phyloP scores from a whole-genome alignment of 2,329 filamentous ascomycete genomes.

The Sclerotinia minor region DNA sequence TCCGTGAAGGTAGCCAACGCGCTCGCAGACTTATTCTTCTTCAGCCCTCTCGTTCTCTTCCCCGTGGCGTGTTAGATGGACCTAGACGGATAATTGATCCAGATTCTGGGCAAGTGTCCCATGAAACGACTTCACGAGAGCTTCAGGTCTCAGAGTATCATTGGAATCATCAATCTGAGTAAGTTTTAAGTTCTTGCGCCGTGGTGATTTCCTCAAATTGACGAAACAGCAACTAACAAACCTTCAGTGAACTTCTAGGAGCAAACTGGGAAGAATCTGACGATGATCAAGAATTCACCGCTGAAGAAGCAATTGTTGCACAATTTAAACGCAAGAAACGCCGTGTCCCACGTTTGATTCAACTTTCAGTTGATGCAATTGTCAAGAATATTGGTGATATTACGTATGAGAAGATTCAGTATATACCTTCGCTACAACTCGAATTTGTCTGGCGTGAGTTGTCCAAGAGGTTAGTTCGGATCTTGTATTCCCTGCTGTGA shows the following conservation, averaged over 20 bases:
- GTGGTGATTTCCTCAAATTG: not conserved
- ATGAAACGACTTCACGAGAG: conserved; percentile 8
- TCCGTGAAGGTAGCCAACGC: not conserved
- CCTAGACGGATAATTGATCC: conserved; percentile 1
- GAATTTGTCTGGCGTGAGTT: conserved; percentile 1
- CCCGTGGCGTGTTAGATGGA: not conserved
- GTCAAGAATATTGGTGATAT: not conserved
- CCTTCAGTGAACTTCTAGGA: conserved; percentile 1
- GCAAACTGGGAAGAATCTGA: not conserved
- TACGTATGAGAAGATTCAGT: not conserved
- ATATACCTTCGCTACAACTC: not conserved
- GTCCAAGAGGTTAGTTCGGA: conserved; percentile 6
- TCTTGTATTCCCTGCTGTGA: no score
- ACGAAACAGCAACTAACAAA: not conserved
- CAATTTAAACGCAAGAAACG: not conserved
- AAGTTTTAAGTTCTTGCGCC: not conserved
- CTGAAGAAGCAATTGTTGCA: not conserved
- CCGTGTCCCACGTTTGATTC: not conserved
- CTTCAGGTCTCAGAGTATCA: not conserved
- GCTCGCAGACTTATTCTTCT: not conserved
- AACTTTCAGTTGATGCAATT: conserved; percentile 3
- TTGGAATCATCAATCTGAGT: conserved; percentile 9
- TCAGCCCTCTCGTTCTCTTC: not conserved
- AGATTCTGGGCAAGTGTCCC: not conserved
- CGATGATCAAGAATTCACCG: not conserved